Evolutionary conservation across 2,329 filamentous ascomycete species (phyloP).

Genomic region (Myriosclerotinia duriaeana): DNA sequence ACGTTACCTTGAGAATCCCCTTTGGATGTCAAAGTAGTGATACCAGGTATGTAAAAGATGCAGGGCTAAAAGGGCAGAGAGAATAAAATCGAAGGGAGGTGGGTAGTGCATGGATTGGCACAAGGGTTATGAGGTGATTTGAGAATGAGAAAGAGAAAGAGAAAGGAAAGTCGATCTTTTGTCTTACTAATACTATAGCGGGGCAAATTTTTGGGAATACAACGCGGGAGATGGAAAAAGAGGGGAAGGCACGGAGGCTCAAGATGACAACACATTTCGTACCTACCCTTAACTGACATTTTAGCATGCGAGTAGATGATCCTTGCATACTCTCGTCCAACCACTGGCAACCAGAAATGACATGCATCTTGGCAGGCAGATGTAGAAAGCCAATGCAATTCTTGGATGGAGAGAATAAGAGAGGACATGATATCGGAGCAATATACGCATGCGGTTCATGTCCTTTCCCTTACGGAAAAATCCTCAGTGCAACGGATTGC

Average conservation of each 20-base stretch:
- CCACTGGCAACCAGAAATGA: slow-evolving; percentile 8
- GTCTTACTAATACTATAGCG: slow-evolving; percentile 7
- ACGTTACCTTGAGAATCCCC: slow-evolving; percentile 21
- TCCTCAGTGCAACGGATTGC: slow-evolving; percentile 6
- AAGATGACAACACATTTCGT: slow-evolving; percentile 17
- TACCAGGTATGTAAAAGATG: neutral
- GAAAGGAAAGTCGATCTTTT: neutral
- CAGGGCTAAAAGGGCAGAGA: slow-evolving; percentile 10
- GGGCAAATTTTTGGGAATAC: slow-evolving; percentile 3
- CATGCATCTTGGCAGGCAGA: slow-evolving; percentile 10
- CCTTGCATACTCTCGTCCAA: slow-evolving; percentile 8
- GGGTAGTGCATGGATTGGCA: neutral
- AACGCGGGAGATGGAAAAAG: neutral
- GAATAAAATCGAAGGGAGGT: slow-evolving; percentile 4
- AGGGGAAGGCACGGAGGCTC: slow-evolving; percentile 22
- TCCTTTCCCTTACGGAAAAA: slow-evolving; percentile 2
- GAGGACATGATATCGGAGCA: slow-evolving; percentile 13
- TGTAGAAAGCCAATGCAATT: slow-evolving; percentile 4
- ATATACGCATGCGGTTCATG: neutral
- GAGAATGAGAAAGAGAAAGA: neutral
- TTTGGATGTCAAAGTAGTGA: slow-evolving; percentile 14
- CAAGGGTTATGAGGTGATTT: neutral
- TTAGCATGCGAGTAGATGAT: slow-evolving; percentile 17
- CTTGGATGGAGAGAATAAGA: slow-evolving; percentile 6
- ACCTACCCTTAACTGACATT: slow-evolving; percentile 7